Evolutionary conservation across 345 rosid species (phyloP).

Genomic region (Firmiana major): DNA sequence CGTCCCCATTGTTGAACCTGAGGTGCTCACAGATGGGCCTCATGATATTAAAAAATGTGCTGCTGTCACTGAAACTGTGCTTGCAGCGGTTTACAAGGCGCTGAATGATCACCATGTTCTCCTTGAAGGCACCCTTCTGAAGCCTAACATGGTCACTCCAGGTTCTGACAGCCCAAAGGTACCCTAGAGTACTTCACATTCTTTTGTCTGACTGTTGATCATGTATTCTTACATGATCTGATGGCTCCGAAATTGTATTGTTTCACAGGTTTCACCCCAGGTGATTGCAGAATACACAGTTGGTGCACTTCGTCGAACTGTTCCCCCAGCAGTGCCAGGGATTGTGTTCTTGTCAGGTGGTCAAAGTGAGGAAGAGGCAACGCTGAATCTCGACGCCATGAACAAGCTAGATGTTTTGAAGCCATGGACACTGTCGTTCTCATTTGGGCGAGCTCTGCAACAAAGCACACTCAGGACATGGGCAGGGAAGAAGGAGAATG

Average conservation of each 20-base stretch:
- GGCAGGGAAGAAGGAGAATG: conserved; percentile 79
- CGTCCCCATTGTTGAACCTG: conserved; percentile 94
- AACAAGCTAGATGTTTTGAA: conserved; percentile 70
- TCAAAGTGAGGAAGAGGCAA: conserved; percentile 89
- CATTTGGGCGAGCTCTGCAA: conserved; percentile 91
- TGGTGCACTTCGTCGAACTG: conserved; percentile 72
- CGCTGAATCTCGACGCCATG: conserved; percentile 81
- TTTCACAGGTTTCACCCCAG: conserved; percentile 52
- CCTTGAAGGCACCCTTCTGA: conserved; percentile 91
- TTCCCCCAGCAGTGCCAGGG: conserved; percentile 86
- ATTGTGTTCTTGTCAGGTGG: conserved; percentile 87
- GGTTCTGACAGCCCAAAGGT: conserved; percentile 92
- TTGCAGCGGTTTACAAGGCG: conserved; percentile 92
- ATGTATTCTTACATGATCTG: background rate
- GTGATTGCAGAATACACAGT: conserved; percentile 76
- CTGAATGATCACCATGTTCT: conserved; percentile 91
- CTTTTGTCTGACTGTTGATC: no score
- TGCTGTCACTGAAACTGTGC: conserved; percentile 74
- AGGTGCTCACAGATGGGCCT: conserved; percentile 76
- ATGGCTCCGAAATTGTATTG: background rate
- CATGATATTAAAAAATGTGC: conserved; percentile 87
- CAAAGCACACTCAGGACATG: conserved; percentile 93
- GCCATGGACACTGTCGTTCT: conserved; percentile 96
- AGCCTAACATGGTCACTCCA: conserved; percentile 99
- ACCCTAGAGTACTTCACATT: background rate